Evolutionary conservation across 2,329 filamentous ascomycete genomes (phyloP), one percentile per base, ranked within the genome.

Genomic region (Fusarium sp.): DNA sequence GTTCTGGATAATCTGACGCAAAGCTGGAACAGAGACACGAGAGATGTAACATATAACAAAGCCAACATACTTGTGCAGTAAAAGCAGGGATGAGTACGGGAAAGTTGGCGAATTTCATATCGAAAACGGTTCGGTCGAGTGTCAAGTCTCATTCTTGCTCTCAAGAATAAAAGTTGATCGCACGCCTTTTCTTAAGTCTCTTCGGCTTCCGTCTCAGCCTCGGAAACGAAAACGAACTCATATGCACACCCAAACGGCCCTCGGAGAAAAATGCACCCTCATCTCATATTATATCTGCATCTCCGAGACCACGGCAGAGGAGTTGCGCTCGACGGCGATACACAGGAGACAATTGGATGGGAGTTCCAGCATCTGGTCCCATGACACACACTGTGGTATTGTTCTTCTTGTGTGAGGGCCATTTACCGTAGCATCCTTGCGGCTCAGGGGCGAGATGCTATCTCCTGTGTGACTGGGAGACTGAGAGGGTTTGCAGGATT

Each of bases 31-130:
- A 43, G 14, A 46, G 23, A 32, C 9, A 39, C 9, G 43, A n/a
- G 15, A 32, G 31, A 17, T 25, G 17, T 14, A 37, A 17, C 11
- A 29, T 49, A 51, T 21, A 21, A 11, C 14, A 38, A 17, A 31
- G 29, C 4, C 17, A 39, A 70, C 72, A 57, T 71, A 76, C 75
- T 50, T 72, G 70, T 10, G 72, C 71, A 17, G 72, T 75, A 63
- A 77, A 77, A 36, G 76, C 76, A 29, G 76, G 76, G 38, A 77
- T 70, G 17, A 77, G 71, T 29, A 71, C 70, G 33, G 74, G 72
- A 53, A 77, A 77, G 61, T 72, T 67, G 39, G 72, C 64, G 58
- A 76, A 69, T 55, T 68, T 72, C 68, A 72, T 72, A 29, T 49
- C 56, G 53, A 41, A 42, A 49, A 42, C 14, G 8, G 33, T 19